Evolutionary conservation across 1,284 basidiomycete genomes (phyloP).

Genomic region (Naganishia cerealis): DNA sequence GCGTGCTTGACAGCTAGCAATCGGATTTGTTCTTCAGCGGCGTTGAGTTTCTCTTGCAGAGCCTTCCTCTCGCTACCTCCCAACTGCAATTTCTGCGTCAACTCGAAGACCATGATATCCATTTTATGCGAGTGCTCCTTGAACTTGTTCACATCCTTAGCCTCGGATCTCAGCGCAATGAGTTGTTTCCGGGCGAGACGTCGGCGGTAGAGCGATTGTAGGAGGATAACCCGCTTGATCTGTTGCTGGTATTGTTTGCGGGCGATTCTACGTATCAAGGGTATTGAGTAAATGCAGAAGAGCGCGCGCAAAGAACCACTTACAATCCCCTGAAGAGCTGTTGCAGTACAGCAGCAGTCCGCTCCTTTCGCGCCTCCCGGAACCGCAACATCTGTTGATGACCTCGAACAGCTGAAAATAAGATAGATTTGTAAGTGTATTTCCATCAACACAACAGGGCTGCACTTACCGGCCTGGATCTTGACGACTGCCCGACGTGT

Average conservation of each 20-base stretch:
- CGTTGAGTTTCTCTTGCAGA: constrained; percentile 69
- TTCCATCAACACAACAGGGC: background rate
- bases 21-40: constrained; percentile 80
- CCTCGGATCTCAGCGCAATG: constrained; percentile 78
- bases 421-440: constrained; percentile 1
- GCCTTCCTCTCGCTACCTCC: constrained; percentile 90
- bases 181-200: constrained; percentile 84
- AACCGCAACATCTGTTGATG: constrained; percentile 70
- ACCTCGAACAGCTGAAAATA: constrained; percentile 72
- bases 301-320: constrained; percentile 48
- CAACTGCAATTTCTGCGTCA: constrained; percentile 92
- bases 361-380: constrained; percentile 62
- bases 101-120: constrained; percentile 99
- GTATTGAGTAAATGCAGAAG: constrained; percentile 2
- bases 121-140: constrained; percentile 98
- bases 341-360: constrained; percentile 76
- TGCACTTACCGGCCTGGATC: constrained; percentile 80
- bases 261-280: constrained; percentile 60
- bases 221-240: constrained; percentile 72
- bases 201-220: constrained; percentile 91
- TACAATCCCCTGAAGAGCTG: constrained; percentile 83
- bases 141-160: constrained; percentile 94
- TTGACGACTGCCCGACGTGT: constrained; percentile 66
- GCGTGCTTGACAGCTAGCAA: constrained; percentile 85
- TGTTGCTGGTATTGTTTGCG: constrained; percentile 68